Evolutionary conservation across 139 green algal species (phyloP), one percentile per base, ranked within the genome.

Genomic region (Haematococcus lacustris): DNA sequence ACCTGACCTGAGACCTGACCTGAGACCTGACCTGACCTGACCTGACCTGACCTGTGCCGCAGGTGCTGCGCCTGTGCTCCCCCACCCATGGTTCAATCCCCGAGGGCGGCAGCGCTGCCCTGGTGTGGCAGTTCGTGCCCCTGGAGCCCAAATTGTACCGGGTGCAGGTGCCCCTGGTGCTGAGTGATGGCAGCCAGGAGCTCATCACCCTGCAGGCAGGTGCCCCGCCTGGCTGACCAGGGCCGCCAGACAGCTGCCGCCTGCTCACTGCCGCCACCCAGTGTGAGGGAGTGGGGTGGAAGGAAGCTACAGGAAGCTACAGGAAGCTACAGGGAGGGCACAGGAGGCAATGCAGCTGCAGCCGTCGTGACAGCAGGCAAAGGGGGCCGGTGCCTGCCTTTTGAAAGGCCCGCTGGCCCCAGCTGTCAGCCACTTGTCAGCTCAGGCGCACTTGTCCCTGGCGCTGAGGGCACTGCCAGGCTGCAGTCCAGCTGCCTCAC

Each of bases 61-160:
- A 32, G 17, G 7, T 66, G 59, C 60, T n/a, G n/a, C n/a, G n/a
- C n/a, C n/a, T n/a, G n/a, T n/a, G n/a, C n/a, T n/a, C n/a, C n/a
- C n/a, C n/a, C 7, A 33, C 61, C 38, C 38, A 41, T 32, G 77
- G 81, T 43, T 50, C 66, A 40, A 74, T 86, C 51, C 71, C 79
- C n/a, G 47, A 59, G 6, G 51, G 59, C n/a, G 69, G 71, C 17
- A 9, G 33, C 21, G 66, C 65, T 3, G 60, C 53, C 1, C 53
- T 89, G 33, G 65, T 68, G 23, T 84, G 70, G 51, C 34, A 78
- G 6, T 86, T 89, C 40, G 47, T 33, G 2, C 83, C 83, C 3
- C n/a, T 85, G 60, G 80, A 89, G 74, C 73, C 75, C 3, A 80
- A 73, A 32, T 3, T 67, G 30, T 85, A 87, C 68, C 30, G n/a